Base-by-base conservation (phyloP, 1,284 basidiomycete species). In the Agroathelia rolfsii region DNA sequence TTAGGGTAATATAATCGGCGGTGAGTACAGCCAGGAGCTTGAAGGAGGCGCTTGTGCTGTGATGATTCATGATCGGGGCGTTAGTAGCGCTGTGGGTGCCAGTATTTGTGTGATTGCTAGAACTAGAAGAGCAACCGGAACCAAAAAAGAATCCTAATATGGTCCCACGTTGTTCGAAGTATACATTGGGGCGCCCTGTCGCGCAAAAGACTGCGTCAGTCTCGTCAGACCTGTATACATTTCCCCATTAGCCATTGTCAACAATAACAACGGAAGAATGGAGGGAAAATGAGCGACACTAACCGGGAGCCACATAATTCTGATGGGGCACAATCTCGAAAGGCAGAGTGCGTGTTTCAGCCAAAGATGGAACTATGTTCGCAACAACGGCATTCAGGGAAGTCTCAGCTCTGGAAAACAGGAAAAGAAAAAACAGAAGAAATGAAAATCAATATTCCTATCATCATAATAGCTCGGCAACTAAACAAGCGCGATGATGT, bases 281-380 rank as follows among this genome's bases (percentile, higher is more conserved):
- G 29, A 21, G 8, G 21, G 18, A 15, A 17, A 2, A 67, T 68
- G 41, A 78, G 52, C 16, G 66, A 63, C 26, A 62, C 83, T 58
- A 56, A 90, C 86, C 68, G 44, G 79, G 80, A 35, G 85, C 86
- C 33, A 74, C 65, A 55, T 92, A 94, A 46, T 77, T 68, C 37
- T 64, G 57, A 42, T 76, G 69, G 8, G 77, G 62, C 18, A 83
- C 63, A 35, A 90, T 82, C 30, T 86, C 80, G 54, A 94, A 92
- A 1, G 76, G 51, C 22, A 69, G 63, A 13, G 89, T 88, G 26
- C 69, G 65, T 9, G 74, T 65, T 41, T 74, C 62, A 13, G 83
- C 75, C n/a, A 89, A 68, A 18, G 71, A 54, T 5, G 61, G 61
- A 20, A 76, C 76, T 24, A 65, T 62, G 29, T 66, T 66, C 17